A percentile compares a stretch with the other conserved stretches of the same genome.
phyloP scores from a whole-genome alignment of 495 filamentous ascomycete genomes.

The Tuber borchii region DNA sequence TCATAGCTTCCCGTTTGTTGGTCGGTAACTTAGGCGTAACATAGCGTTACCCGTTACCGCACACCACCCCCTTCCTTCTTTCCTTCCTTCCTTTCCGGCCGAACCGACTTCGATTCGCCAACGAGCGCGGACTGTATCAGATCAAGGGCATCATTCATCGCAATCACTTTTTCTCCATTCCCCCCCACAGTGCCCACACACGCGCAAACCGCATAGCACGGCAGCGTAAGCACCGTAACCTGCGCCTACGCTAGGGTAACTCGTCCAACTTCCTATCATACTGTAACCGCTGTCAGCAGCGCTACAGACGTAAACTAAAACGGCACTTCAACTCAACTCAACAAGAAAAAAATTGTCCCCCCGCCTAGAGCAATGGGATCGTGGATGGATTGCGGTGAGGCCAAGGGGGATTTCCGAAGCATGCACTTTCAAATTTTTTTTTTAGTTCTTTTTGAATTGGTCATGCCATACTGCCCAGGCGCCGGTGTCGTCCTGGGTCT shows the following conservation, averaged over 20 bases:
- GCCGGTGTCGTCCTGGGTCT: background rate
- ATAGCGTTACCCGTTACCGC: background rate
- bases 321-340: no score
- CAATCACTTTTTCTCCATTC: background rate
- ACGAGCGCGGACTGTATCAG: background rate
- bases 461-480: background rate
- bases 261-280: no score
- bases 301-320: no score
- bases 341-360: background rate
- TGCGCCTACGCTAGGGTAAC: no score
- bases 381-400: background rate
- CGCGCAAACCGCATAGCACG: background rate
- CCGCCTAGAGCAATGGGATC: background rate
- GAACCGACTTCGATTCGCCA: background rate
- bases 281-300: no score
- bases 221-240: no score
- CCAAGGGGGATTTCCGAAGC: background rate
- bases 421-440: background rate
- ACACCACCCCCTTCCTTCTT: background rate
- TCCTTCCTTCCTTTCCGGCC: background rate
- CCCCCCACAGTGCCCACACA: background rate
- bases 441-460: background rate
- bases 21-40: background rate
- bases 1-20: slow-evolving; percentile 1
- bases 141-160: background rate